A percentile compares a stretch with the other conserved stretches of the same genome.
Evolutionary conservation across 148 eudicot species (phyloP).

Genomic region (Spergularia marina): DNA sequence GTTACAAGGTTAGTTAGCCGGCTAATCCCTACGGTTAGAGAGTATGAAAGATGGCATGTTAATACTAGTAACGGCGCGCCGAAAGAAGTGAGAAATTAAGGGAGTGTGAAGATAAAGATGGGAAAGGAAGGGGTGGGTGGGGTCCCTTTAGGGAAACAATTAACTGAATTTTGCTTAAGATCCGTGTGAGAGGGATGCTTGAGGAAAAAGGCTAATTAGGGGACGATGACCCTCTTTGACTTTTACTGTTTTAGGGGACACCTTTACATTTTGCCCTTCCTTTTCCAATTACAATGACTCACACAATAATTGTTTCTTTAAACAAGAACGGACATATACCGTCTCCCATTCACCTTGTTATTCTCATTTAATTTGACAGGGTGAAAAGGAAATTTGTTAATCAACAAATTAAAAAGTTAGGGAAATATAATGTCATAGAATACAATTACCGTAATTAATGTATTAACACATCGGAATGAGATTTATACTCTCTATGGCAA

Average conservation of each 20-base stretch:
- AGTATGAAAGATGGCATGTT: neutral
- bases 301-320: no score
- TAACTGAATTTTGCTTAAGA: constrained; percentile 8
- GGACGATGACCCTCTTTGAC: constrained; percentile 10
- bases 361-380: no score
- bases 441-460: no score
- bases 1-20: no score
- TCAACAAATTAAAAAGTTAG: no score
- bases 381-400: no score
- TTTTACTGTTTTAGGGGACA: constrained; percentile 18
- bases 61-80: constrained; percentile 10
- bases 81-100: constrained; percentile 1
- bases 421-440: no score
- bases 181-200: neutral
- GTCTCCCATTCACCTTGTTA: no score
- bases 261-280: constrained; percentile 3
- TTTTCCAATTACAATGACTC: neutral
- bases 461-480: no score
- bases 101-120: no score
- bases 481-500: no score
- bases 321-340: no score
- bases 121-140: neutral
- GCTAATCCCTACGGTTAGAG: neutral
- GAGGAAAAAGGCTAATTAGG: neutral
- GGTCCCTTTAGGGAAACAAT: neutral